These are phyloP conservation scores for Lasiosphaeria miniovina DNA, from an alignment of 495 filamentous ascomycete genomes.

Conservation along the genomic window DNA sequence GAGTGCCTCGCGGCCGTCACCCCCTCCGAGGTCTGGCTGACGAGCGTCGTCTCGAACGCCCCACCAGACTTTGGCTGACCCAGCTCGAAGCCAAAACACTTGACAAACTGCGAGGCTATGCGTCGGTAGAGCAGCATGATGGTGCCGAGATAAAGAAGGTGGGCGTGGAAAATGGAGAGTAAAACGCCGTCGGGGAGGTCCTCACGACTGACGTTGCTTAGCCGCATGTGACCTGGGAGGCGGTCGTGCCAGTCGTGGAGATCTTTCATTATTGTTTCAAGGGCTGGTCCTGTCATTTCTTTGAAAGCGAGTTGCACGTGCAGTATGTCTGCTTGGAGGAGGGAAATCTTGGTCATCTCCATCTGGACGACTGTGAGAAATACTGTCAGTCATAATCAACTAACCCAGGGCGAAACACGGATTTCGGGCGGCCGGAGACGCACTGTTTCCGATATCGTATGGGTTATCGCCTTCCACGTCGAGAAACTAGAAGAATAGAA, in stretches of 20 bases:
- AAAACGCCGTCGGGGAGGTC: constrained; percentile 10
- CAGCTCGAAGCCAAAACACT: background rate
- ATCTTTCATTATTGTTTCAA: background rate
- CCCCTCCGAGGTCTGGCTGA: background rate
- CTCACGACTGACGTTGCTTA: background rate
- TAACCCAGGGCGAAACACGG: background rate
- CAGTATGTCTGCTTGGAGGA: constrained; percentile 4
- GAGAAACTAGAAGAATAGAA: background rate
- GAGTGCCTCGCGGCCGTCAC: constrained; percentile 1
- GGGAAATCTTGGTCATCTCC: constrained; percentile 5
- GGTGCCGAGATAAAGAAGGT: constrained; percentile 1
- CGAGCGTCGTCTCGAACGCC: background rate
- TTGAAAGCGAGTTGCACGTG: constrained; percentile 2
- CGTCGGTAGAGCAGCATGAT: constrained; percentile 2
- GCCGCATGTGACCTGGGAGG: background rate
- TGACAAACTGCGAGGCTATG: constrained; percentile 1
- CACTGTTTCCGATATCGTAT: background rate
- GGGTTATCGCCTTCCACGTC: constrained; percentile 1
- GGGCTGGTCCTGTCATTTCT: background rate
- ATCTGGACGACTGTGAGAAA: constrained; percentile 1
- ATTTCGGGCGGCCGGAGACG: background rate
- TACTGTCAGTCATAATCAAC: background rate
- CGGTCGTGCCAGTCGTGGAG: constrained; percentile 1
- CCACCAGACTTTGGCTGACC: background rate
- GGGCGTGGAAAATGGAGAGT: background rate